phyloP scores from a whole-genome alignment of 2,329 filamentous ascomycete species.

The Diplodia sapinea region DNA sequence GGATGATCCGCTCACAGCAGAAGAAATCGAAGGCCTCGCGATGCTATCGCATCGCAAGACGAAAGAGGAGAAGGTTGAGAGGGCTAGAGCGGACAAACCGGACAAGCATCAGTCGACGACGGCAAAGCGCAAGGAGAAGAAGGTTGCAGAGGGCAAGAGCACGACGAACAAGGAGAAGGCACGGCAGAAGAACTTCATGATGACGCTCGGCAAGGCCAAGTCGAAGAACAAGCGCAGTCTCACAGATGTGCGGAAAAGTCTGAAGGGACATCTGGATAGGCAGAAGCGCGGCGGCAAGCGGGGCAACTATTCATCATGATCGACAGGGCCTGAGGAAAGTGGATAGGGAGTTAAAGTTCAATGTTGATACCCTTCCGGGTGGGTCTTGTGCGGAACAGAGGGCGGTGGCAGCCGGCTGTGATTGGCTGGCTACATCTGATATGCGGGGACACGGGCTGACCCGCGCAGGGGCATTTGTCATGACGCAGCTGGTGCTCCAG shows the following conservation, averaged over 20 bases:
- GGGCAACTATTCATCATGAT: conserved; percentile 61
- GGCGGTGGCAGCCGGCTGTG: background rate
- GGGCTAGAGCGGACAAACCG: conserved; percentile 82
- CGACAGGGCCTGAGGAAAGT: conserved; percentile 9
- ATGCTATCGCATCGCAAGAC: conserved; percentile 78
- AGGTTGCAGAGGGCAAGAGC: conserved; percentile 88
- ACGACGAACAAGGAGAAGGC: conserved; percentile 98
- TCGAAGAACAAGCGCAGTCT: conserved; percentile 94
- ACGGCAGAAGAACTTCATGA: conserved; percentile 96
- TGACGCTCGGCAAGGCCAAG: conserved; percentile 97
- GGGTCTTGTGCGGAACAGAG: background rate
- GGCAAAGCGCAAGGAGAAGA: conserved; percentile 83
- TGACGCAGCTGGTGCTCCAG: conserved; percentile 18
- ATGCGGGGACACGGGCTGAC: conserved; percentile 6
- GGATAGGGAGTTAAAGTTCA: conserved; percentile 8
- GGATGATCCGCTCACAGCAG: conserved; percentile 88
- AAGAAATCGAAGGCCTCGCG: conserved; percentile 87
- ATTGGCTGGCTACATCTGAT: conserved; percentile 9
- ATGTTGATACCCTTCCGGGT: conserved; percentile 11
- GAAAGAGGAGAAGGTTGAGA: conserved; percentile 85
- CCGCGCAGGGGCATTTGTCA: conserved; percentile 7
- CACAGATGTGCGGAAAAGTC: conserved; percentile 78
- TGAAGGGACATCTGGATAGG: conserved; percentile 81
- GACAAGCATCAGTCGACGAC: conserved; percentile 85
- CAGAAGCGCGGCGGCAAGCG: conserved; percentile 83